A percentile compares a stretch with the other conserved stretches of the same genome.
Evolutionary conservation across 2,329 filamentous ascomycete genomes (phyloP).

Genomic region (Penicillium sp.): DNA sequence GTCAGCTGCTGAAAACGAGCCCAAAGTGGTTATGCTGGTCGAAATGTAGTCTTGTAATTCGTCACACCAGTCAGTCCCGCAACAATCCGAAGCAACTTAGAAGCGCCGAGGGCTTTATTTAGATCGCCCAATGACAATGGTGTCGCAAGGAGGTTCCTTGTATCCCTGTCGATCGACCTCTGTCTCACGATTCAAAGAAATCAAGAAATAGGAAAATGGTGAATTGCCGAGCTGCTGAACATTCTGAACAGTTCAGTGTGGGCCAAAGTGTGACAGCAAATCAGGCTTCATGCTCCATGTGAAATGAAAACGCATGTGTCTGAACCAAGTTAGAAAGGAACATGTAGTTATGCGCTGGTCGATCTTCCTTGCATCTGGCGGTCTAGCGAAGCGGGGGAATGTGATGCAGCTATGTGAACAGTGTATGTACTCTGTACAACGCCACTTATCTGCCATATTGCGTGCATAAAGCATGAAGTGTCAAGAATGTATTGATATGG

Average conservation of each 20-base stretch:
- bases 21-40: constrained; percentile 10
- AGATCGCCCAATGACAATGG: constrained; percentile 27
- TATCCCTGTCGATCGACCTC: constrained; percentile 21
- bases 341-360: constrained; percentile 20
- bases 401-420: constrained; percentile 3
- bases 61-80: constrained; percentile 16
- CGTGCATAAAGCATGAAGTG: constrained; percentile 2
- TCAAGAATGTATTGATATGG: constrained; percentile 2
- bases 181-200: background rate
- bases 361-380: constrained; percentile 29
- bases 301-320: constrained; percentile 15
- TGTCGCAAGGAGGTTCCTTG: constrained; percentile 20
- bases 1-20: constrained; percentile 18
- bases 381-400: constrained; percentile 18
- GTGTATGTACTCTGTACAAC: background rate
- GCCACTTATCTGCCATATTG: background rate
- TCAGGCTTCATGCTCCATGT: constrained; percentile 15
- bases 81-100: constrained; percentile 24
- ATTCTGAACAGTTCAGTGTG: constrained; percentile 14
- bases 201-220: background rate
- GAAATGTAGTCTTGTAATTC: constrained; percentile 20
- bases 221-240: constrained; percentile 4
- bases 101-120: constrained; percentile 27
- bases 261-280: constrained; percentile 15
- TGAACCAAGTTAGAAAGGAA: constrained; percentile 12